Base-by-base conservation (phyloP, 805 yeast species). In the Nakazawaea laoshanensis region DNA sequence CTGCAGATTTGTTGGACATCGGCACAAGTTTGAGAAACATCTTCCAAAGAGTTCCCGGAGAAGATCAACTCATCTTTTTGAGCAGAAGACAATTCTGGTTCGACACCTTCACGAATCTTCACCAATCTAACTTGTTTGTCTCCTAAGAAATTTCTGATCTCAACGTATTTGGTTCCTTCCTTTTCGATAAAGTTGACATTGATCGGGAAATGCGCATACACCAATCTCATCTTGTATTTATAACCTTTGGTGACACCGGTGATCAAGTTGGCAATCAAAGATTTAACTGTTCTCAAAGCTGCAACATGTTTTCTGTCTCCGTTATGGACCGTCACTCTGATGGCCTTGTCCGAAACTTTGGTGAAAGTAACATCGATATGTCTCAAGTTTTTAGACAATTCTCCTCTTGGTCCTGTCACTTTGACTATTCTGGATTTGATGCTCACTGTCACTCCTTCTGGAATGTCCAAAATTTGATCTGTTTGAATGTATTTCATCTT, bases 221-320 rank as follows among this genome's bases (percentile, higher is more conserved):
- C 98, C 68, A 86, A 88, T 78, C 97, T 87, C 96, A 92, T 82
- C 84, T 92, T 92, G 92, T 92, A 92, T 73, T 84, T 79, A 94
- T 71, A 89, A 70, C 97, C 98, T 75, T 79, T 79, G 65, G 98
- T 92, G 63, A 92, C 98, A 83, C 99, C 99, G 52, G 83, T 84
- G 70, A 92, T 67, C 78, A 92, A 69, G 84, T 92, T 92, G 62
- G 85, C 62, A 57, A 92, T 75, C 63, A 92, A 73, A 48, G 97
- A 85, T 74, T 86, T 88, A 67, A 92, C 97, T 45, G 98, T 89
- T 78, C 97, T 88, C 65, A 92, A 76, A 61, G 96, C 83, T 65
- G 99, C 99, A 65, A 92, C 97, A 73, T 92, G 98, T 82, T 89
- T 89, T 79, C 97, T 85, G 83, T 86, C 95, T 74, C 97, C 98